phyloP scores from a whole-genome alignment of 495 filamentous ascomycete species.

The Penicillium cosmopolitanum region DNA sequence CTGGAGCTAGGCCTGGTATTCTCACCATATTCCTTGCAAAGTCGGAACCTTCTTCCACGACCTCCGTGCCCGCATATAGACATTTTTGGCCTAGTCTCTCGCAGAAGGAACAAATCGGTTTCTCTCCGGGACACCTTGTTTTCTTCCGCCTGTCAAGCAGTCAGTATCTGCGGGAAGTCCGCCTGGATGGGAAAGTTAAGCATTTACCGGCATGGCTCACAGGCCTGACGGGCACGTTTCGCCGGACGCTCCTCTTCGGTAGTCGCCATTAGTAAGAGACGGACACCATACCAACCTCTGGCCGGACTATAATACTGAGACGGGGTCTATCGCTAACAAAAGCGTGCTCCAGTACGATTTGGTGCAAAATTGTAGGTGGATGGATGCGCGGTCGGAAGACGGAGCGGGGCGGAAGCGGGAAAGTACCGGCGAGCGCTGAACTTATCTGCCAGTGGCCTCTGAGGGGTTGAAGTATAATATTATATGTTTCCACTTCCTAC shows the following conservation, averaged over 20 bases:
- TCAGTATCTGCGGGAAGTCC: not conserved
- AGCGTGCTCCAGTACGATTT: no score
- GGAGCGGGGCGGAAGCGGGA: slow-evolving; percentile 3
- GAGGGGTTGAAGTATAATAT: no score
- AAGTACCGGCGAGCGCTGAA: not conserved
- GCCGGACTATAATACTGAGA: not conserved
- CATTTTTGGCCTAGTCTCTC: slow-evolving; percentile 44
- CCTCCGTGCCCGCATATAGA: slow-evolving; percentile 36
- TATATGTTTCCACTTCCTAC: no score
- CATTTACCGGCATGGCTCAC: slow-evolving; percentile 47
- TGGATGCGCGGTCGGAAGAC: not conserved
- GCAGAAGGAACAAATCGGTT: slow-evolving; percentile 46
- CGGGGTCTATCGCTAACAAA: no score
- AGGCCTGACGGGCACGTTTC: slow-evolving; percentile 45
- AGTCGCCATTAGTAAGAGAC: slow-evolving; percentile 7
- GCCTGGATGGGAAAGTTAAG: not conserved
- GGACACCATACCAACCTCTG: not conserved
- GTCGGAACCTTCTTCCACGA: slow-evolving; percentile 23
- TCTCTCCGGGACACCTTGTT: slow-evolving; percentile 47
- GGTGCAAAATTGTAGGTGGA: not conserved
- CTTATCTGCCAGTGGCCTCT: no score
- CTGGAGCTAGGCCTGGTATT: not conserved
- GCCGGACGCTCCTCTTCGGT: slow-evolving; percentile 35
- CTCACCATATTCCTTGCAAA: slow-evolving; percentile 24
- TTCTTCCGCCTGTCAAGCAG: slow-evolving; percentile 39